These are phyloP conservation scores for Margaritispora aquatica DNA, from an alignment of 495 filamentous ascomycete species.

Conservation along the genomic window DNA sequence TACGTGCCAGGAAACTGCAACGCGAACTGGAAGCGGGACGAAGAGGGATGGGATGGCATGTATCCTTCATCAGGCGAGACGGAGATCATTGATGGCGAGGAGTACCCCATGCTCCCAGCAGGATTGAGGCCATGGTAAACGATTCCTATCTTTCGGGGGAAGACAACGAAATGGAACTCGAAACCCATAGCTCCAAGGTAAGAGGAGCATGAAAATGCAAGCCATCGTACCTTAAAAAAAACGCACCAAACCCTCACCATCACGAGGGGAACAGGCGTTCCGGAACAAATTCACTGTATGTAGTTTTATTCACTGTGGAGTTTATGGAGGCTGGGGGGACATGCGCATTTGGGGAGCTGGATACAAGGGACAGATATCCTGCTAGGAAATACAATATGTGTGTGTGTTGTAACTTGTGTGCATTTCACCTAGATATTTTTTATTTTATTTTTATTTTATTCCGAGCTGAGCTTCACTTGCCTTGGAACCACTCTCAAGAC, in stretches of 20 bases:
- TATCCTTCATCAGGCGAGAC: conserved; percentile 20
- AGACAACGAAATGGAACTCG: background rate
- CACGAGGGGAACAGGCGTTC: background rate
- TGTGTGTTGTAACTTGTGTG: too few species aligned
- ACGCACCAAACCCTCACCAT: too few species aligned
- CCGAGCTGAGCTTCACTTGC: too few species aligned
- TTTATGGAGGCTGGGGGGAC: background rate
- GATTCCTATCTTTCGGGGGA: background rate
- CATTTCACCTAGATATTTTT: too few species aligned
- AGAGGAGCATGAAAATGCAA: too few species aligned
- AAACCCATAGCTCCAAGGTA: background rate
- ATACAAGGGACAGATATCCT: too few species aligned
- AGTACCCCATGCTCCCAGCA: conserved; percentile 33
- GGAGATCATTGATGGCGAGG: conserved; percentile 34
- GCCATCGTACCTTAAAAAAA: too few species aligned
- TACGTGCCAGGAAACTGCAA: conserved; percentile 34
- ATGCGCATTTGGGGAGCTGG: background rate
- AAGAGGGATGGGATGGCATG: conserved; percentile 14
- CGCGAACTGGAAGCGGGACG: conserved; percentile 32
- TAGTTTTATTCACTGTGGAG: background rate
- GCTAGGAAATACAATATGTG: too few species aligned
- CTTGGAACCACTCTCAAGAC: too few species aligned
- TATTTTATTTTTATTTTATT: too few species aligned
- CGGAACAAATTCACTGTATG: background rate
- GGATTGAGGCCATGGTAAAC: conserved; percentile 31